Evolutionary conservation across 73 alveolate genomes (phyloP), one percentile per base, ranked within the genome.

Genomic region (Paraurostyla sp.): DNA sequence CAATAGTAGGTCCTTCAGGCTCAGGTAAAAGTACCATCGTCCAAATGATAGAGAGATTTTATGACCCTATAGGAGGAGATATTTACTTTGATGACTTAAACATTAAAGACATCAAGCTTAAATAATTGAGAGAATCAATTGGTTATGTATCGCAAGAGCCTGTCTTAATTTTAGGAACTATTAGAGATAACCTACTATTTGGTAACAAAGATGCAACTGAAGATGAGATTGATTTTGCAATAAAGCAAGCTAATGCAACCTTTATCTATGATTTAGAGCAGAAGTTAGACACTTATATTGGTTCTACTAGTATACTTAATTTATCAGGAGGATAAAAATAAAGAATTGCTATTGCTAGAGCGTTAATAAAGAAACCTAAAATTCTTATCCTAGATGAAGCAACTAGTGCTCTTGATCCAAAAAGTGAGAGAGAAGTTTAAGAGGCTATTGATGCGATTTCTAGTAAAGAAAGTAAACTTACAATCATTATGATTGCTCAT

Each of bases 91-190:
- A 94, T 80, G 90, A 89, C 20, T 40, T 58, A 0, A 82, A 94
- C 56, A 87, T 94, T 60, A 89, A 88, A 54, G 89, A 69, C 48
- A 76, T 88, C 69, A 76, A 87, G 60, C 83, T 94, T 48, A 90
- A 63, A 81, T 84, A 58, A 36, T 83, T 76, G 65, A 94, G 98
- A 84, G 80, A 91, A 25, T 56, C 62, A 38, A 81, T 95, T 0
- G 94, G 96, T 42, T 91, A 92, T 51, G 98, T 97, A 33, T 96
- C 98, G 9, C 92, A 96, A 85, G 99, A 97, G 71, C 99, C 99
- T 45, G 96, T 93, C 60, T 85, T 97, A 59, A 94, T 97, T 93
- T 90, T 96, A 49, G 97, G 97, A 35, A 92, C 99, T 4, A 92
- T 97, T 50, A 75, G 80, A 75, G 91, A 89, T 3, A 71, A 87